Base-by-base conservation (phyloP, 169 alveolate genomes). In the Cryptosporidium sp. region DNA sequence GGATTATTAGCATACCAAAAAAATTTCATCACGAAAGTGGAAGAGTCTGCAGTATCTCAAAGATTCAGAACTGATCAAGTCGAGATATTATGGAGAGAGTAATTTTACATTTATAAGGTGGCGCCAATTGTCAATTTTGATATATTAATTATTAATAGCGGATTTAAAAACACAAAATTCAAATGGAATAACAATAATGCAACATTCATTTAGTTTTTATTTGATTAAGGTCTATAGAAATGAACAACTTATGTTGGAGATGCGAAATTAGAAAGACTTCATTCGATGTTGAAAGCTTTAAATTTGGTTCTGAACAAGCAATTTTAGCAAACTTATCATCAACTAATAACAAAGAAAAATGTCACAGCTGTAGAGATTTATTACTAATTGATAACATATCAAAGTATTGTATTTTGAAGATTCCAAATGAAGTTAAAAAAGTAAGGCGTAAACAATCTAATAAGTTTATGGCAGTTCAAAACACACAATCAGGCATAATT, bases 41-140 rank as follows among this genome's bases (percentile, higher is more conserved):
- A 92, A 60, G 96, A 96, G n/a, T 91, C 96, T 23, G 94, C 95
- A 61, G 95, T 92, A 86, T 95, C 98, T 26, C 96, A 97, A 71
- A 95, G 98, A 85, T 97, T 95, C 69, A 96, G 99, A 87, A 96
- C 99, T 51, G 99, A 96, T 92, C 97, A 96, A 85, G 98, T 97
- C n/a, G 94, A 91, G n/a, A 97, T 97, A 70, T 65, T 86, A 21
- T 97, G 99, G 99, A 94, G 98, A 91, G 85, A 94, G 23, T 86
- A 7, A 56, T 12, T 4, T 44, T 14, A 56, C 14, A 56, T 56
- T 56, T 16, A 26, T 2, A 10, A 23, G 21, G 7, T 56, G 67
- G 67, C 67, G 67, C 67, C 67, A 56, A 56, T 5, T 56, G 67
- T 56, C 67, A 56, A n/a, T 48, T 48, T 48, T 10, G 56, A 48